A percentile compares a stretch with the other conserved stretches of the same genome.
These are phyloP conservation scores for Eutypa lata DNA, from an alignment of 2,329 filamentous ascomycete species.

Conservation along the genomic window DNA sequence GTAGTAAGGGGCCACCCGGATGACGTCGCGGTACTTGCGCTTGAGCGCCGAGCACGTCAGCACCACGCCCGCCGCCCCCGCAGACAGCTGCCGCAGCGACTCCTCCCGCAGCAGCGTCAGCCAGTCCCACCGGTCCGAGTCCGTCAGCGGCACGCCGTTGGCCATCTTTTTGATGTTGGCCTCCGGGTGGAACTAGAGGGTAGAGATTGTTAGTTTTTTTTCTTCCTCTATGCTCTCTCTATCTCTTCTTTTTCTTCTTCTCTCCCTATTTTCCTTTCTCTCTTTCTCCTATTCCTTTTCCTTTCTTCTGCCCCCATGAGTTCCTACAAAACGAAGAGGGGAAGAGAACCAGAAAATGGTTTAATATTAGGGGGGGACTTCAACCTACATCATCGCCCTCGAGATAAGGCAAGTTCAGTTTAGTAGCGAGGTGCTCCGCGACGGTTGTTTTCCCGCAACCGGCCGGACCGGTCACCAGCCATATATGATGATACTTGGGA, in stretches of 20 bases:
- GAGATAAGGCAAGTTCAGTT: constrained; percentile 66
- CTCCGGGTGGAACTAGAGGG: constrained; percentile 64
- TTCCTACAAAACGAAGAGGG: background rate
- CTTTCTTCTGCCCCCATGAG: too few species aligned
- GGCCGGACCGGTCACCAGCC: constrained; percentile 75
- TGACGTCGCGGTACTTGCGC: constrained; percentile 93
- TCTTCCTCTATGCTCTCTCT: too few species aligned
- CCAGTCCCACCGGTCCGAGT: constrained; percentile 98
- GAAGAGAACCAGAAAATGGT: background rate
- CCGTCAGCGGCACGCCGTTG: constrained; percentile 77
- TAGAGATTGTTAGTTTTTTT: constrained; percentile 4
- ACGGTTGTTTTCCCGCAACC: constrained; percentile 79
- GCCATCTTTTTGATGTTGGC: constrained; percentile 91
- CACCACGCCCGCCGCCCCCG: constrained; percentile 71
- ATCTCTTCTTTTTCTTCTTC: too few species aligned
- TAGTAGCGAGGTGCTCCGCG: constrained; percentile 59
- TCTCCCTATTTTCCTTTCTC: too few species aligned
- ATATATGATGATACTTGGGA: constrained; percentile 63
- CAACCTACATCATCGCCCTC: constrained; percentile 70
- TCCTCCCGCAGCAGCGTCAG: constrained; percentile 73
- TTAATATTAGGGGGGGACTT: background rate
- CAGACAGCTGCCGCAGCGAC: constrained; percentile 53
- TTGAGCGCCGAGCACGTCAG: constrained; percentile 95
- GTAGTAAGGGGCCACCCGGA: constrained; percentile 76
- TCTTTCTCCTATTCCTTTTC: too few species aligned